These are phyloP conservation scores for Rubroshorea leprosula DNA, from an alignment of 345 rosid species.

Conservation along the genomic window DNA sequence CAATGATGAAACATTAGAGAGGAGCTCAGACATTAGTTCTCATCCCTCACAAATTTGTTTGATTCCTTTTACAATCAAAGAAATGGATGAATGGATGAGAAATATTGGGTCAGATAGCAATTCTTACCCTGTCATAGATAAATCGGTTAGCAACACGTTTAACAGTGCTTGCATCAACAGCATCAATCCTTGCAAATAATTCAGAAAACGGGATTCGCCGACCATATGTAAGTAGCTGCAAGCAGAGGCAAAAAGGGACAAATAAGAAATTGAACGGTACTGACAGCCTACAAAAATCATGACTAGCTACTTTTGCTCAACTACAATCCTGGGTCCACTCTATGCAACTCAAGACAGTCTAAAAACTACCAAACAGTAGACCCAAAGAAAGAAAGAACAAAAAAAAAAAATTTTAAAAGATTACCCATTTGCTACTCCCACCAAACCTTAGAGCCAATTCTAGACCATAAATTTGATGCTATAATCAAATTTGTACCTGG, in stretches of 20 bases:
- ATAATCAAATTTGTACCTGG: slow-evolving; percentile 48
- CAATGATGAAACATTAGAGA: background rate
- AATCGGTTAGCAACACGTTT: slow-evolving; percentile 90
- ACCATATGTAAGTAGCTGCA: slow-evolving; percentile 92
- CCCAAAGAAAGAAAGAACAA: no score
- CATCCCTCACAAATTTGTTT: background rate
- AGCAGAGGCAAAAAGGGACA: slow-evolving; percentile 2
- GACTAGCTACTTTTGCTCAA: background rate
- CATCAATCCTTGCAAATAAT: slow-evolving; percentile 87
- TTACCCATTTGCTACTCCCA: no score
- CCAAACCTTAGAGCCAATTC: no score
- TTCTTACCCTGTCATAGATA: slow-evolving; percentile 73
- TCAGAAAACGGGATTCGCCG: slow-evolving; percentile 87
- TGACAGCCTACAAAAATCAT: background rate
- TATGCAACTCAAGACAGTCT: no score
- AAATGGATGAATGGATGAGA: background rate
- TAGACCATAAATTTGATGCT: background rate
- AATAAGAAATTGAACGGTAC: background rate
- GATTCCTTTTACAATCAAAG: background rate
- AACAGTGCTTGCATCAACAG: slow-evolving; percentile 76
- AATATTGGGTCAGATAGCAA: background rate
- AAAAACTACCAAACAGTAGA: no score
- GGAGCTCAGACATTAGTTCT: background rate
- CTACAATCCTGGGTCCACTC: no score
- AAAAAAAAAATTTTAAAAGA: no score